Base-by-base conservation (phyloP, 2,329 filamentous ascomycete genomes). In the Pseudopithomyces maydicus region DNA sequence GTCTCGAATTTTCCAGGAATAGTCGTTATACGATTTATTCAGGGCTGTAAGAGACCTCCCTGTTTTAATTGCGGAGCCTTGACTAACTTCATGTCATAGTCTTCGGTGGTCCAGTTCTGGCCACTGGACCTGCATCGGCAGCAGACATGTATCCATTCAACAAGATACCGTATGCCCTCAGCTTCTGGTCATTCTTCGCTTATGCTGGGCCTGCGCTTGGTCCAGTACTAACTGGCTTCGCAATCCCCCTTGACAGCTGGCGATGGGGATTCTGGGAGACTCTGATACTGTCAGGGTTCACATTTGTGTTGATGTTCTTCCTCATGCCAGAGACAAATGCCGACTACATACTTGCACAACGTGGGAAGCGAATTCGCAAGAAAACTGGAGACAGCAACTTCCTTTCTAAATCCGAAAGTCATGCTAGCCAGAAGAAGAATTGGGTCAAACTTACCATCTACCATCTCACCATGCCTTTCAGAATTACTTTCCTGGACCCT, bases 1-100 rank as follows among this genome's bases (percentile, higher is more conserved):
- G 83, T 84, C 4, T 69, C 81, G 33, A 88, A 85, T 74, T 88
- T 85, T 52, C 74, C 82, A 0, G 85, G 85, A 0, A 77, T 90
- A 5, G 79, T 88, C 63, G 84, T 88, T 19, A 66, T 78, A 42
- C 57, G 68, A 20, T 71, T 70, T 49, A 51, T 71, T 7, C 58
- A 58, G 22, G 68, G 68, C 11, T 68, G 26, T 29, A 29, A 4
- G 26, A n/a, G 5, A 29, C 8, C 8, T 29, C 26, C 8, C 26
- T 5, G 26, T 29, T 8, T 8, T 4, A 29, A 29, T 8, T 8
- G 26, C 5, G 4, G 26, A 29, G 8, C 26, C 8, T 29, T 29
- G 26, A 29, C 26, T 29, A 8, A 29, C 26, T 29, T 29, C 8
- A 5, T 29, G 8, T 29, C 26, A 29, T 8, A 29, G 26, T 70